Evolutionary conservation across 2,329 filamentous ascomycete genomes (phyloP), one percentile per base, ranked within the genome.

Genomic region (Alternaria sp.): DNA sequence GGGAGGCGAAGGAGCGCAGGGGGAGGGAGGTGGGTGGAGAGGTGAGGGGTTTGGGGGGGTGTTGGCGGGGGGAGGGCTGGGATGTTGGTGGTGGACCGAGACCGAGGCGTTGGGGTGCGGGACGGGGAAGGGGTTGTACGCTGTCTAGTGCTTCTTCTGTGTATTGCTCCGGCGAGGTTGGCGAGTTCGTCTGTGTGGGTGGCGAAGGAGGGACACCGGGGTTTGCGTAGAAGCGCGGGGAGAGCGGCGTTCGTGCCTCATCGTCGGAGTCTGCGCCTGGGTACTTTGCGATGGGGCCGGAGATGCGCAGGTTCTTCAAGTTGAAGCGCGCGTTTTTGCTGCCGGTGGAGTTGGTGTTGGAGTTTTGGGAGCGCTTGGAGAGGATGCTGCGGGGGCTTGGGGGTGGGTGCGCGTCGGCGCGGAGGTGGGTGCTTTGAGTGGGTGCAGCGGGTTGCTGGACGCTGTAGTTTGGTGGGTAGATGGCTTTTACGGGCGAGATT

Each of bases 241-340:
- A 87, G 5, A 89, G 79, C 2, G 87, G 85, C n/a, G 81, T 83
- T 32, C 82, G 80, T 4, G 80, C 77, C 65, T 85, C 82, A 63
- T 85, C 84, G 51, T 84, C 79, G 44, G 76, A 76, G 45, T 80
- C 73, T 5, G 79, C 77, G 1, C 78, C 77, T 0, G 81, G 78
- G 61, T 80, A 80, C 23, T 81, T 79, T 15, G 84, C 81, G 11
- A 88, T 77, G 2, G 87, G 87, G 8, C 85, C 83, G 19, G 86
- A 88, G 68, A 90, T 89, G 62, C 85, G 83, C 40, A 89, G 80
- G 62, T 86, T 86, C 56, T 85, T 85, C 49, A 88, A 77, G 51
- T 84, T 81, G 67, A 83, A 79, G 65, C 76, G 74, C 5, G 73
- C 69, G 67, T 83, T 85, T 63, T 73, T 77, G 73, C 73, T 67